phyloP scores from a whole-genome alignment of 371 early-diverging fungal species.

The Mucor lusitanicus region DNA sequence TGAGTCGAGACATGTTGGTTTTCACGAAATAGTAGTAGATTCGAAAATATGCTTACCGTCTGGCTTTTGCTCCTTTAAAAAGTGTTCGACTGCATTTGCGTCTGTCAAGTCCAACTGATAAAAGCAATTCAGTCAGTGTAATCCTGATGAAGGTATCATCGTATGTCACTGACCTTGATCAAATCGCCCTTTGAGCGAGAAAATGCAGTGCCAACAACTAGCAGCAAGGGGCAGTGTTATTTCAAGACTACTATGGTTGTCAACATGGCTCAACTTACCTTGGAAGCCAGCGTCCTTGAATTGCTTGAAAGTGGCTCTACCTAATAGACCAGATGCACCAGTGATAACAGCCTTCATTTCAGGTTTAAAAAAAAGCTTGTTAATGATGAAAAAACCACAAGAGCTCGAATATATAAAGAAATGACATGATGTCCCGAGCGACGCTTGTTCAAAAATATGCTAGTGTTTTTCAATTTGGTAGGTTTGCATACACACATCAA shows the following conservation, averaged over 20 bases:
- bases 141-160: not conserved
- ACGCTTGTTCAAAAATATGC: not conserved
- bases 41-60: conserved; percentile 40
- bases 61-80: conserved; percentile 62
- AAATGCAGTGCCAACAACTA: conserved; percentile 76
- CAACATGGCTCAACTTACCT: conserved; percentile 31
- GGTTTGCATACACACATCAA: conserved; percentile 1
- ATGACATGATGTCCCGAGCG: not conserved
- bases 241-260: not conserved
- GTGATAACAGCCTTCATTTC: conserved; percentile 68
- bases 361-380: not conserved
- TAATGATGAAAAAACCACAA: not conserved
- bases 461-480: not conserved
- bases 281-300: conserved; percentile 54
- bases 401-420: not conserved
- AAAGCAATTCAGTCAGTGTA: not conserved
- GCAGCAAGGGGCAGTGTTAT: not conserved
- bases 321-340: conserved; percentile 85
- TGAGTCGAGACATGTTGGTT: not conserved
- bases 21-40: not conserved
- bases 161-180: conserved; percentile 47
- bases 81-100: conserved; percentile 46
- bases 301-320: conserved; percentile 67
- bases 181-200: conserved; percentile 60
- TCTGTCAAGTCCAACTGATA: conserved; percentile 71